Conservation (phyloP, 345 rosid genomes). For the Lepidium sativum region DNA sequence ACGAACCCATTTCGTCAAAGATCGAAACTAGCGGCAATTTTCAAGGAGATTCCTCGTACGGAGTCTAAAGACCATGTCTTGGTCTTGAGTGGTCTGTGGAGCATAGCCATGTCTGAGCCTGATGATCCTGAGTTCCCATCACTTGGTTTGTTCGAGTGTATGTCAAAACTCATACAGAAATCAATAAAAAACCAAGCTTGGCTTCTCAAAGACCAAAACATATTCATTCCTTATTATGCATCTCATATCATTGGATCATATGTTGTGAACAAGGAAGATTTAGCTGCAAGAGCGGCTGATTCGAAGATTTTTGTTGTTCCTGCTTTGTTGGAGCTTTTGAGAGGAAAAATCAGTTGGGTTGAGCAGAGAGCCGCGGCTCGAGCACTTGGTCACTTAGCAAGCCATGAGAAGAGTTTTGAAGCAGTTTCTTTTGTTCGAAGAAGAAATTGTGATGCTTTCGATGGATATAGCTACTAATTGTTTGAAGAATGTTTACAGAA, state of each 20-base stretch:
- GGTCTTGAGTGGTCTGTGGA: constrained; percentile 67
- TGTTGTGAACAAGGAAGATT: constrained; percentile 47
- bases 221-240: constrained; percentile 78
- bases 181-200: constrained; percentile 40
- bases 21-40: constrained; percentile 40
- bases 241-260: constrained; percentile 79
- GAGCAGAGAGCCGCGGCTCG: constrained; percentile 83
- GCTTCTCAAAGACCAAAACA: constrained; percentile 72
- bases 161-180: constrained; percentile 49
- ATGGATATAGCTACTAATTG: constrained; percentile 47
- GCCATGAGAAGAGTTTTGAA: constrained; percentile 49
- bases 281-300: constrained; percentile 45
- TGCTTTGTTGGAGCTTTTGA: constrained; percentile 68
- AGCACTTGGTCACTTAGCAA: constrained; percentile 62
- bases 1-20: constrained; percentile 38
- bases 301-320: constrained; percentile 43
- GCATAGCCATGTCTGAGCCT: constrained; percentile 62
- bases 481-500: constrained; percentile 37
- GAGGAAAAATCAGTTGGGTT: constrained; percentile 76
- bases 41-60: constrained; percentile 51
- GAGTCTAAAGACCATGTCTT: constrained; percentile 55
- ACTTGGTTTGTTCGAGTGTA: constrained; percentile 68
- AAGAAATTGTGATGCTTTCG: constrained; percentile 38
- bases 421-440: constrained; percentile 42
- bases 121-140: constrained; percentile 69